These are phyloP conservation scores for Hawksworthiomyces lignivorus DNA, from an alignment of 2,329 filamentous ascomycete genomes.

Conservation along the genomic window DNA sequence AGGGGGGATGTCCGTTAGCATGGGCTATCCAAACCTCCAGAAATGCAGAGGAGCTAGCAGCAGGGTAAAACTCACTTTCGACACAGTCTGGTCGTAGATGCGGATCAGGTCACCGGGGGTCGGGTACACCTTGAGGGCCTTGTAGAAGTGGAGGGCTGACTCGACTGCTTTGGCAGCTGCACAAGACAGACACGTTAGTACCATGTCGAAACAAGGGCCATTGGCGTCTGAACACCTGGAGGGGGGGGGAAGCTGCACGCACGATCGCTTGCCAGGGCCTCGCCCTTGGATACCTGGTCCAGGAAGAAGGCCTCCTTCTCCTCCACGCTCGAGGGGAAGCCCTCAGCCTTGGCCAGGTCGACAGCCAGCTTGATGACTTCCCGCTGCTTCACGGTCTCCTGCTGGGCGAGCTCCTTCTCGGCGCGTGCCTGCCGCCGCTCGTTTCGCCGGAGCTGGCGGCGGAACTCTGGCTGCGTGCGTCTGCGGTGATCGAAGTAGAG, in stretches of 20 bases:
- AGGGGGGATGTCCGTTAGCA: not conserved
- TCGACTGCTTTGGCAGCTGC: conserved; percentile 64
- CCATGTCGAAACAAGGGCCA: not conserved
- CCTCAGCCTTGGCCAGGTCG: conserved; percentile 77
- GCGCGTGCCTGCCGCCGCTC: conserved; percentile 64
- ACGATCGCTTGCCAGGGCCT: conserved; percentile 78
- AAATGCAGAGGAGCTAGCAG: too few species aligned
- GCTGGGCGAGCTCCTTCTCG: conserved; percentile 65
- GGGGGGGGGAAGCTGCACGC: conserved; percentile 28
- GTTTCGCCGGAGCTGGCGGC: conserved; percentile 63
- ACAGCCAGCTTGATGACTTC: conserved; percentile 68
- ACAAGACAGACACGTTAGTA: not conserved
- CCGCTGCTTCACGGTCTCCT: conserved; percentile 57
- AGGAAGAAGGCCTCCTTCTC: conserved; percentile 97
- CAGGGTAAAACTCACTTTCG: conserved; percentile 67
- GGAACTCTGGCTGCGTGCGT: conserved; percentile 57
- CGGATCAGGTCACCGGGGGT: conserved; percentile 84
- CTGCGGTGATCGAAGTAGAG: conserved; percentile 63
- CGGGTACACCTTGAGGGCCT: conserved; percentile 96
- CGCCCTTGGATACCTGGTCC: conserved; percentile 84
- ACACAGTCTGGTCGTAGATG: conserved; percentile 98
- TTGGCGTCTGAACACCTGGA: too few species aligned
- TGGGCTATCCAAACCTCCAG: not conserved
- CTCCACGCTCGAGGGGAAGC: conserved; percentile 83
- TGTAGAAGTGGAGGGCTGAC: conserved; percentile 93